Percentiles rank a stretch among this genome's conserved stretches.
Evolutionary conservation across 768 basidiomycete genomes (phyloP).

Genomic region (Boletus vinaceobasis): DNA sequence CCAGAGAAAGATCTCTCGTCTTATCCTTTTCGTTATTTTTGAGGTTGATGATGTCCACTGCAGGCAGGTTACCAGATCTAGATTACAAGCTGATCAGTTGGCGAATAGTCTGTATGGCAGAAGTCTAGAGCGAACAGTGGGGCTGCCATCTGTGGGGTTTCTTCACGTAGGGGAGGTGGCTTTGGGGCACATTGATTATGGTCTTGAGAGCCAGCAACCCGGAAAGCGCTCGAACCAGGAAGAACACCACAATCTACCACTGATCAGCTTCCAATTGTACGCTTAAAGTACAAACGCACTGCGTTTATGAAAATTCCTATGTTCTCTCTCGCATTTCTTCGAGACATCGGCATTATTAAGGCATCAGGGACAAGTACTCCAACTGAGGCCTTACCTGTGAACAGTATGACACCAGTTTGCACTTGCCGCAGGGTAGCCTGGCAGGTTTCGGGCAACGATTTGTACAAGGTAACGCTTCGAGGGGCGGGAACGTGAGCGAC

Average conservation of each 20-base stretch:
- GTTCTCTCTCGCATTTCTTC: constrained; percentile 38
- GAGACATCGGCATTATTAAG: neutral
- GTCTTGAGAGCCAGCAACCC: constrained; percentile 1
- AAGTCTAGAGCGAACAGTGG: constrained; percentile 21
- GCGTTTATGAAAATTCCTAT: constrained; percentile 37
- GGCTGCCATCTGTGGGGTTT: constrained; percentile 8
- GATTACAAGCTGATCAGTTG: neutral
- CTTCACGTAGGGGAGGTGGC: neutral
- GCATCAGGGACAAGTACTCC: neutral
- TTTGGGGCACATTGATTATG: neutral
- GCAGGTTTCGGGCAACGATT: constrained; percentile 31
- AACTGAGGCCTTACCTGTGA: constrained; percentile 27
- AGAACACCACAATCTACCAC: constrained; percentile 13
- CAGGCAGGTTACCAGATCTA: constrained; percentile 25
- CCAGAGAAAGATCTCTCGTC: constrained; percentile 21
- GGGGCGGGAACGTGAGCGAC: constrained; percentile 21
- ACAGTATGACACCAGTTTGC: constrained; percentile 43
- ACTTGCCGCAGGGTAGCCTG: constrained; percentile 22
- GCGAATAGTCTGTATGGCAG: neutral
- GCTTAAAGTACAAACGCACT: constrained; percentile 13
- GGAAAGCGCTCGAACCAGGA: neutral
- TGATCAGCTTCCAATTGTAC: neutral
- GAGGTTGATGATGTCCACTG: constrained; percentile 28
- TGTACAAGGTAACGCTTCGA: constrained; percentile 31
- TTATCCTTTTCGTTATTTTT: constrained; percentile 20